Evolutionary conservation across 768 basidiomycete species (phyloP), one percentile per base, ranked within the genome.

Genomic region (Termitomyces heimii): DNA sequence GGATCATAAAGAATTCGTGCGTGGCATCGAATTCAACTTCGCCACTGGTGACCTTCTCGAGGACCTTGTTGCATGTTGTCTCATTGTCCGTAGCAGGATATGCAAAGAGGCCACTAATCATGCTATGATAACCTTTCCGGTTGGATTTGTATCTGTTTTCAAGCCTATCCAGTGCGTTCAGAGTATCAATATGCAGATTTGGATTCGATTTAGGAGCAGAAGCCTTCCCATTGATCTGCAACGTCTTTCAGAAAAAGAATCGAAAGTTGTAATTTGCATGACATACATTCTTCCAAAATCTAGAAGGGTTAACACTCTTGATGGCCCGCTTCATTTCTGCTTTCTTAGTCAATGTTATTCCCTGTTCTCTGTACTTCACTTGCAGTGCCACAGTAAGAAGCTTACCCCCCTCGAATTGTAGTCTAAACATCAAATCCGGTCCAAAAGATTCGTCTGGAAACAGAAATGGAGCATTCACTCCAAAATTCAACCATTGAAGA

Each of bases 311-410:
- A 9, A 49, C 8, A 14, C 48, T 49, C 20, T 49, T 35, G 10
- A 49, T 24, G 3, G 32, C 48, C 22, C 8, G 14, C 1, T 8
- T 24, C 32, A 34, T 9, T 0, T 16, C 32, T 7, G 14, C 18
- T 24, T 4, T 35, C 22, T 9, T 24, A 9, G 48, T 34, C 5
- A 24, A 35, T 35, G 13, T 8, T 16, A 0, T 24, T 3, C 48
- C 48, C 5, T 16, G 5, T 35, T 24, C 22, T 34, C 32, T 49
- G 32, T 20, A 37, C 24, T 56, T 56, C 28, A 56, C 32, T 16
- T 56, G 55, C 31, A 56, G 16, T 2, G 55, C 55, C 22, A 50
- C 55, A 20, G 55, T 56, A 14, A 56, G 6, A 9, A 56, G 31
- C 12, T 39, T 20, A 20, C 22, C 37, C 8, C 26, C 47, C 20